These are phyloP conservation scores for Colletotrichum sojae DNA, from an alignment of 2,329 filamentous ascomycete genomes.

Conservation along the genomic window DNA sequence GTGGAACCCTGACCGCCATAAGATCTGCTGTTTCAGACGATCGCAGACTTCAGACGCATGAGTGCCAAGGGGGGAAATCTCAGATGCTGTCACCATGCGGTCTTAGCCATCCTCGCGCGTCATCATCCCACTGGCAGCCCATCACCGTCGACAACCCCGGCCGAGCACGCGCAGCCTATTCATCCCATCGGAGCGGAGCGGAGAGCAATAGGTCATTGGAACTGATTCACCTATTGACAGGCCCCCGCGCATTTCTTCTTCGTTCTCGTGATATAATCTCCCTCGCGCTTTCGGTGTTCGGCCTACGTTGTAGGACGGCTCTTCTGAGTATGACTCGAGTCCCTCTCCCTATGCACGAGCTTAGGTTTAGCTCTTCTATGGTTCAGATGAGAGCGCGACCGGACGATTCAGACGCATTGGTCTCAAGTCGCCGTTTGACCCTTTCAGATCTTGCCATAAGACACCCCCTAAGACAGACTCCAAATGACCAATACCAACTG, in stretches of 20 bases:
- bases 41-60: conserved; percentile 38
- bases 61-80: conserved; percentile 17
- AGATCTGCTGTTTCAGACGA: conserved; percentile 37
- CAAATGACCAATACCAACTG: no score
- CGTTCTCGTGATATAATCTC: conserved; percentile 7
- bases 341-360: background rate
- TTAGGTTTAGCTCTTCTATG: background rate
- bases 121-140: conserved; percentile 19
- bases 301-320: background rate
- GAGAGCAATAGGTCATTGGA: background rate
- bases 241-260: background rate
- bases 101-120: conserved; percentile 21
- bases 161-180: background rate
- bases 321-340: background rate
- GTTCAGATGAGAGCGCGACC: conserved; percentile 10
- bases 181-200: no score
- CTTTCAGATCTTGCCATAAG: no score
- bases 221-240: conserved; percentile 8
- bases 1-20: conserved; percentile 18
- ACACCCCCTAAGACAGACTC: no score
- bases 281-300: conserved; percentile 20
- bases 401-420: conserved; percentile 5
- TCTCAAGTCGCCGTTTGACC: background rate
- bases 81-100: conserved; percentile 20
- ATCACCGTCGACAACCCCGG: background rate